Percentiles rank a stretch among this genome's conserved stretches.
Conservation (phyloP, 2,329 filamentous ascomycete species). For the Nemania serpens region DNA sequence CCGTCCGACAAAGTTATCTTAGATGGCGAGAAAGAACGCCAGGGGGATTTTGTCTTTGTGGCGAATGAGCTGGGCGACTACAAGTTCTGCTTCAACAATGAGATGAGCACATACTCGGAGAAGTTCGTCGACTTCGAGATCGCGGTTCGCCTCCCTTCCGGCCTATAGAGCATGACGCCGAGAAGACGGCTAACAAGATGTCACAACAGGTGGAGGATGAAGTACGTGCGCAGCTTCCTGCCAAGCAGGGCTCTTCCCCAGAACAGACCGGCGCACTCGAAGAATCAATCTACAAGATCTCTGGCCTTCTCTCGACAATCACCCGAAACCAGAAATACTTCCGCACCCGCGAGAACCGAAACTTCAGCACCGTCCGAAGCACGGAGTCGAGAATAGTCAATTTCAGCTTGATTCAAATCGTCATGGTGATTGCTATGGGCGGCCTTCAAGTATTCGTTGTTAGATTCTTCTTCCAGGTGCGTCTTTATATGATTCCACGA, state of each 20-base stretch:
- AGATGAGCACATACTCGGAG: slow-evolving; percentile 97
- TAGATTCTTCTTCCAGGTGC: slow-evolving; percentile 95
- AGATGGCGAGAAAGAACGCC: slow-evolving; percentile 86
- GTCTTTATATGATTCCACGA: slow-evolving; percentile 30
- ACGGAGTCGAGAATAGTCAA: slow-evolving; percentile 97
- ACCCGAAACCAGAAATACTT: slow-evolving; percentile 99
- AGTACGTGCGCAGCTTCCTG: slow-evolving; percentile 37
- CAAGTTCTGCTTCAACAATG: slow-evolving; percentile 97
- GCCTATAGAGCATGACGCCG: not conserved
- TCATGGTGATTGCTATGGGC: slow-evolving; percentile 93
- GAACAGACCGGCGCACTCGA: slow-evolving; percentile 90
- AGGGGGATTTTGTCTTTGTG: slow-evolving; percentile 98
- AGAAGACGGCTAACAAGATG: slow-evolving; percentile 19
- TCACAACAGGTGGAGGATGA: slow-evolving; percentile 38
- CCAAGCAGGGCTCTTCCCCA: slow-evolving; percentile 58
- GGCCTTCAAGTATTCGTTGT: slow-evolving; percentile 96
- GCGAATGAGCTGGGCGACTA: slow-evolving; percentile 88
- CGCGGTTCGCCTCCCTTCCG: slow-evolving; percentile 64
- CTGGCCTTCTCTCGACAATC: slow-evolving; percentile 89
- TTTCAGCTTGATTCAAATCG: slow-evolving; percentile 91
- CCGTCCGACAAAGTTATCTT: slow-evolving; percentile 82
- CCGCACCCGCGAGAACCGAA: slow-evolving; percentile 96
- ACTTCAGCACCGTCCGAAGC: slow-evolving; percentile 96
- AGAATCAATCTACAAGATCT: slow-evolving; percentile 94
- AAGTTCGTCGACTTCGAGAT: slow-evolving; percentile 99